Evolutionary conservation across 441 rosid species (phyloP), one percentile per base, ranked within the genome.

Genomic region (Capsella rubella): DNA sequence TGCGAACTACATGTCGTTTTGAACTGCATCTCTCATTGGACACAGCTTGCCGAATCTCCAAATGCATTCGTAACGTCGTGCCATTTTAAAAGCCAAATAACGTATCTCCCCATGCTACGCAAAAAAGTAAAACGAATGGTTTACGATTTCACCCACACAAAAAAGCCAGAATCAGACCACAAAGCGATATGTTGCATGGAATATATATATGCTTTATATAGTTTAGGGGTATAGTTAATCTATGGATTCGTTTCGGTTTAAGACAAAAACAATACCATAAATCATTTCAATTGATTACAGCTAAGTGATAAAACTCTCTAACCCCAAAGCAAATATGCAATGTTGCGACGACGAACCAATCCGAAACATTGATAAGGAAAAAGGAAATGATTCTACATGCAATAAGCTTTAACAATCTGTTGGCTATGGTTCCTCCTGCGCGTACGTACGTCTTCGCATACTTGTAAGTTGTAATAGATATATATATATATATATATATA

Each of bases 231-330:
- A 45, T 6, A 32, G 2, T 62, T 29, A 18, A 47, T 37, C 37
- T 46, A 54, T 62, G 25, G 74, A 76, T 62, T 76, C 79, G 60
- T 55, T 69, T 69, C 54, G 46, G 37, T 42, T 42, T 35, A 69
- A 75, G 15, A 62, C 21, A 46, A 63, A 75, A 69, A 55, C 5
- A 13, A 46, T 47, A 56, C 65, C 63, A 46, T 27, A 14, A 13
- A 69, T 63, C n/a, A 52, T 67, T 34, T 5, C 62, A 35, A 46
- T 62, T 11, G 79, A 69, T 69, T 55, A 76, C 79, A 69, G 75
- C 71, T 69, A 76, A 14, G 49, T 0, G 25, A 21, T 21, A 15
- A 27, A 31, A 34, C 14, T 42, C 14, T 42, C 35, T 45, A 69
- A 54, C 43, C 28, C 45, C 52, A 61, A 61, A 52, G 42, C 28